Conservation (phyloP, 495 filamentous ascomycete genomes). For the Halenospora varia region DNA sequence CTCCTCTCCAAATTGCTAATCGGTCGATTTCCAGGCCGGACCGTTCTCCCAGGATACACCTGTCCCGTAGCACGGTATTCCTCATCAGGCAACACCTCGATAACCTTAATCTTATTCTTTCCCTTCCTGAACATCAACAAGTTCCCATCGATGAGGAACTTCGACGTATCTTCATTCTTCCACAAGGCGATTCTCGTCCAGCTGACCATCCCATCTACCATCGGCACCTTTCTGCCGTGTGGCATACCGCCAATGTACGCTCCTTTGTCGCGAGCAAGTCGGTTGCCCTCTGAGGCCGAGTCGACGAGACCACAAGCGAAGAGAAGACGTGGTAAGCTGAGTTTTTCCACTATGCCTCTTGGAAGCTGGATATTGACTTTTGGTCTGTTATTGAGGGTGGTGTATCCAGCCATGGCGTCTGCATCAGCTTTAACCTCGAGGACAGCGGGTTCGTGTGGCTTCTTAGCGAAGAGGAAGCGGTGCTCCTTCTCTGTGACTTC, state of each 20-base stretch:
- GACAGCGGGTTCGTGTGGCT: background rate
- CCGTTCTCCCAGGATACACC: slow-evolving; percentile 39
- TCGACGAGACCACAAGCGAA: slow-evolving; percentile 63
- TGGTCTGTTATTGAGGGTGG: slow-evolving; percentile 29
- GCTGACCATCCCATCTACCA: slow-evolving; percentile 51
- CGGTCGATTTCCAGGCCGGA: background rate
- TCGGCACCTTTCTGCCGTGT: slow-evolving; percentile 39
- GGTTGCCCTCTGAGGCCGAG: slow-evolving; percentile 63
- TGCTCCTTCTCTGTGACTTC: slow-evolving; percentile 54
- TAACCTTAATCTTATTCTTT: slow-evolving; percentile 75
- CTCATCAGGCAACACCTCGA: slow-evolving; percentile 68
- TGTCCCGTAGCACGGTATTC: slow-evolving; percentile 48
- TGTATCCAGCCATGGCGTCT: slow-evolving; percentile 1
- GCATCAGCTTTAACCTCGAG: background rate
- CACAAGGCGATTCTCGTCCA: slow-evolving; percentile 61
- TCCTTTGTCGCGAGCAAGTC: slow-evolving; percentile 52
- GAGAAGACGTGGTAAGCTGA: slow-evolving; percentile 60
- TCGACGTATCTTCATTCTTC: slow-evolving; percentile 49
- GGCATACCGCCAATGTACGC: slow-evolving; percentile 63
- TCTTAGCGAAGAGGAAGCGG: slow-evolving; percentile 45
- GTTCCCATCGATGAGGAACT: slow-evolving; percentile 57
- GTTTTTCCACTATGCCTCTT: slow-evolving; percentile 54
- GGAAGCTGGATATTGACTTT: slow-evolving; percentile 59
- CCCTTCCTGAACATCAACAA: slow-evolving; percentile 68
- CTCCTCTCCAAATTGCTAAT: background rate